These are phyloP conservation scores for Clarireedia sp. DNA, from an alignment of 2,329 filamentous ascomycete species.

Conservation along the genomic window DNA sequence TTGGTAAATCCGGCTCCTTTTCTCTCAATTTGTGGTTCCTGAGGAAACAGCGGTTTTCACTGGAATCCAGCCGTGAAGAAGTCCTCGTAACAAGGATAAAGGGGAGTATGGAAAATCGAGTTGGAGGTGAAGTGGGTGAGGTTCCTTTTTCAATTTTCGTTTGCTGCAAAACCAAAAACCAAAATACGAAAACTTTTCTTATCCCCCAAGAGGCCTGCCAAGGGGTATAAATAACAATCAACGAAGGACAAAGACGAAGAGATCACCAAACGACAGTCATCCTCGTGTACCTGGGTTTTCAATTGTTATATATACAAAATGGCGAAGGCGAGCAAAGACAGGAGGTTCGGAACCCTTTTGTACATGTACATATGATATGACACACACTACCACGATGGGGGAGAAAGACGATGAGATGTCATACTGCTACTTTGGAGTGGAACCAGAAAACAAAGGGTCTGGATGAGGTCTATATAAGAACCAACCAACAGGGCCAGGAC, in stretches of 20 bases:
- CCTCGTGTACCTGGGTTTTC: slow-evolving; percentile 14
- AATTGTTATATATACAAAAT: slow-evolving; percentile 22
- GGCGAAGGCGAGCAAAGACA: neutral
- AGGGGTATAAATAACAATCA: slow-evolving; percentile 11
- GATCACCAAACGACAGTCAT: slow-evolving; percentile 22
- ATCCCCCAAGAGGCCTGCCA: slow-evolving; percentile 2
- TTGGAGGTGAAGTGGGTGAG: too few relatives aligned
- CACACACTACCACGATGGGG: slow-evolving; percentile 5
- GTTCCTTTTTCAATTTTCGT: neutral
- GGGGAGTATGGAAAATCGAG: neutral
- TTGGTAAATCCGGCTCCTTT: slow-evolving; percentile 1
- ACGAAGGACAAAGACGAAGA: slow-evolving; percentile 20
- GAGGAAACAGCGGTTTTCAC: slow-evolving; percentile 15
- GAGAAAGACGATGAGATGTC: slow-evolving; percentile 22
- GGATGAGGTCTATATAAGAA: slow-evolving; percentile 22
- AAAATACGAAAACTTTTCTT: slow-evolving; percentile 1
- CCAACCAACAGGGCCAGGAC: slow-evolving; percentile 9
- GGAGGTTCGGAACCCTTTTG: slow-evolving; percentile 14
- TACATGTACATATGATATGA: slow-evolving; percentile 12
- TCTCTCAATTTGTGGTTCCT: neutral
- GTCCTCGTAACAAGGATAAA: slow-evolving; percentile 6
- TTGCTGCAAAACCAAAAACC: slow-evolving; percentile 6
- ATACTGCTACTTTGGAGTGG: slow-evolving; percentile 13
- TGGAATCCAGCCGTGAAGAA: slow-evolving; percentile 26
- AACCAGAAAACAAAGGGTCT: slow-evolving; percentile 14